phyloP scores from a whole-genome alignment of 805 yeast genomes.

The Pichia exigua region DNA sequence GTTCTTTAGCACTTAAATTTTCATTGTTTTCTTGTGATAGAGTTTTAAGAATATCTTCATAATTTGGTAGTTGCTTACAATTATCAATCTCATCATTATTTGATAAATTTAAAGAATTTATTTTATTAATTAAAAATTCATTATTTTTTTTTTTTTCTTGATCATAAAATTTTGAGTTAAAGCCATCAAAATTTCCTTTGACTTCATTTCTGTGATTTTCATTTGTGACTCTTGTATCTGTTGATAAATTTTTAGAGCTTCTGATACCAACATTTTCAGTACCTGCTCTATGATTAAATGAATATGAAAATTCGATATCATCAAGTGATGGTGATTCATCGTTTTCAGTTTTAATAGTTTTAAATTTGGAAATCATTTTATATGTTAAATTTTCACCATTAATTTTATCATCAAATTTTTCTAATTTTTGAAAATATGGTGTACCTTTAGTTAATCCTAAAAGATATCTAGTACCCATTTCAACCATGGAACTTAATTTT shows the following conservation, averaged over 20 bases:
- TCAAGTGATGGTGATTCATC: conserved; percentile 22
- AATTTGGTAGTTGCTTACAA: conserved; percentile 35
- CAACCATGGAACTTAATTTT: conserved; percentile 60
- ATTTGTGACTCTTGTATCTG: conserved; percentile 72
- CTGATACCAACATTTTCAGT: conserved; percentile 78
- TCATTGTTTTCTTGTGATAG: conserved; percentile 36
- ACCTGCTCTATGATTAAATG: conserved; percentile 87
- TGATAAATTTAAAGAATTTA: conserved; percentile 24
- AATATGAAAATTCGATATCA: conserved; percentile 28
- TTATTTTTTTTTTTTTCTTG: conserved; percentile 48
- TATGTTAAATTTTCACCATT: conserved; percentile 17
- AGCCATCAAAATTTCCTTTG: conserved; percentile 58
- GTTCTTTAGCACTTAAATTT: conserved; percentile 17
- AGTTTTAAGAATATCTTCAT: conserved; percentile 49
- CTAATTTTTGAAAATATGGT: conserved; percentile 20
- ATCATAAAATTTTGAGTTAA: conserved; percentile 38
- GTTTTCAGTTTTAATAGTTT: conserved; percentile 14
- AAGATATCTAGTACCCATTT: conserved; percentile 63
- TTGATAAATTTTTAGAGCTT: conserved; percentile 72
- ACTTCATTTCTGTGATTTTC: conserved; percentile 65
- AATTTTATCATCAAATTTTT: conserved; percentile 2
- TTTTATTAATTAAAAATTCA: conserved; percentile 48
- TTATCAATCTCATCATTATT: conserved; percentile 31
- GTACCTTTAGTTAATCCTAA: conserved; percentile 33
- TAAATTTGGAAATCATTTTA: conserved; percentile 16